phyloP scores from a whole-genome alignment of 2,329 filamentous ascomycete species.

The Talaromyces sp. region DNA sequence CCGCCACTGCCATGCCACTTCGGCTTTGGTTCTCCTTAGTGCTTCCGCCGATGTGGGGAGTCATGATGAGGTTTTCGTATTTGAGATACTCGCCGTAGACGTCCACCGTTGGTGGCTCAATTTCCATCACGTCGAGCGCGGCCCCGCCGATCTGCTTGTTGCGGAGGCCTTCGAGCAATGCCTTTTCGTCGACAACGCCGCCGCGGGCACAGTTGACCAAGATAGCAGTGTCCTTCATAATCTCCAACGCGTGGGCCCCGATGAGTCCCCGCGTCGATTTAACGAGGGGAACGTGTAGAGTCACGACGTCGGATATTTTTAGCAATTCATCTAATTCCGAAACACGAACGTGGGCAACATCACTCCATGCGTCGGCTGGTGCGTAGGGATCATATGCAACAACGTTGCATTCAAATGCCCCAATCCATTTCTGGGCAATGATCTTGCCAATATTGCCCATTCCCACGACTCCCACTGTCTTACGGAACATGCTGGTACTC shows the following conservation, averaged over 20 bases:
- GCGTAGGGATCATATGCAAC: constrained; percentile 31
- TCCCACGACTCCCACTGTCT: constrained; percentile 33
- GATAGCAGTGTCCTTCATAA: constrained; percentile 32
- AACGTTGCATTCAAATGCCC: constrained; percentile 25
- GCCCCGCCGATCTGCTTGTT: constrained; percentile 31
- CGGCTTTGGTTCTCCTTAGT: constrained; percentile 32
- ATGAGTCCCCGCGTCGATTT: constrained; percentile 27
- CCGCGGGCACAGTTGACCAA: constrained; percentile 34
- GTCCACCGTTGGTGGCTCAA: constrained; percentile 32
- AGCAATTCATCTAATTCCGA: not conserved
- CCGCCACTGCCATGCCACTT: constrained; percentile 13
- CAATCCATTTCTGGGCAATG: constrained; percentile 32
- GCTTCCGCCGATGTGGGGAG: constrained; percentile 41
- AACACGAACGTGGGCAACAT: constrained; percentile 5
- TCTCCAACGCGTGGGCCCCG: constrained; percentile 18
- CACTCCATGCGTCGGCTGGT: constrained; percentile 22
- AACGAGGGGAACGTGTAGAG: constrained; percentile 29
- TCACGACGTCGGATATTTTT: constrained; percentile 16
- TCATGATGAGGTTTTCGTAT: constrained; percentile 27
- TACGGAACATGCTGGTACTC: constrained; percentile 25
- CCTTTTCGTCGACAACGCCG: constrained; percentile 32
- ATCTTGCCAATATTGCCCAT: constrained; percentile 34
- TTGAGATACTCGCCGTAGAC: constrained; percentile 27
- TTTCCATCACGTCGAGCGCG: constrained; percentile 31
- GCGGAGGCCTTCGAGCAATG: constrained; percentile 22